Conservation (phyloP, 306 rosid species). For the Luffa aegyptiaca region DNA sequence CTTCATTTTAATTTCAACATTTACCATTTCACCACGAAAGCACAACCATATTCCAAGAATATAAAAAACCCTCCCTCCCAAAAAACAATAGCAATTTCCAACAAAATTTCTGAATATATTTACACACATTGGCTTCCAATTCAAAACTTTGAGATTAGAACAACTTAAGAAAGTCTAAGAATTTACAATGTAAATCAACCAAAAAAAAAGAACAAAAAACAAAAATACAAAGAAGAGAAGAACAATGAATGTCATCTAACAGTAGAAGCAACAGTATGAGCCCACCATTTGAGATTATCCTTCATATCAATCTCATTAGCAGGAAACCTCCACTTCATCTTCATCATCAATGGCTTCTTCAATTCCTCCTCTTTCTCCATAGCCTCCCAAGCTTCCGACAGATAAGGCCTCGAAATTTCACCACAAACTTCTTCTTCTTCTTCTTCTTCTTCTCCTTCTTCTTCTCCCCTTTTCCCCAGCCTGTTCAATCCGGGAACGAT, state of each 20-base stretch:
- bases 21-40: too few relatives aligned
- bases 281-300: slow-evolving; percentile 70
- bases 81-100: background rate
- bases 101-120: background rate
- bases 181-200: background rate
- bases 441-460: slow-evolving; percentile 10
- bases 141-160: background rate
- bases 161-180: background rate
- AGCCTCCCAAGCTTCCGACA: slow-evolving; percentile 75
- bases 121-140: background rate
- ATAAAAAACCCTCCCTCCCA: too few relatives aligned
- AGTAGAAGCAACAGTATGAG: slow-evolving; percentile 72
- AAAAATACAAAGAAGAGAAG: background rate
- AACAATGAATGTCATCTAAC: slow-evolving; percentile 33
- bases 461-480: slow-evolving; percentile 35
- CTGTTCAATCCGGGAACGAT: slow-evolving; percentile 85
- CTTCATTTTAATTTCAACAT: too few relatives aligned
- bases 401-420: slow-evolving; percentile 61
- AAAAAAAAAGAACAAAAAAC: background rate
- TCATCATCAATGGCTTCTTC: slow-evolving; percentile 36
- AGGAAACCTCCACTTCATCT: slow-evolving; percentile 62
- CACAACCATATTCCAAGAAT: too few relatives aligned
- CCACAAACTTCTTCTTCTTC: background rate
- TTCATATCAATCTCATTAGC: slow-evolving; percentile 57
- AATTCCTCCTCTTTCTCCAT: slow-evolving; percentile 25